Conservation (phyloP, 2,329 filamentous ascomycete species). For the Hymenoscyphus repandus region DNA sequence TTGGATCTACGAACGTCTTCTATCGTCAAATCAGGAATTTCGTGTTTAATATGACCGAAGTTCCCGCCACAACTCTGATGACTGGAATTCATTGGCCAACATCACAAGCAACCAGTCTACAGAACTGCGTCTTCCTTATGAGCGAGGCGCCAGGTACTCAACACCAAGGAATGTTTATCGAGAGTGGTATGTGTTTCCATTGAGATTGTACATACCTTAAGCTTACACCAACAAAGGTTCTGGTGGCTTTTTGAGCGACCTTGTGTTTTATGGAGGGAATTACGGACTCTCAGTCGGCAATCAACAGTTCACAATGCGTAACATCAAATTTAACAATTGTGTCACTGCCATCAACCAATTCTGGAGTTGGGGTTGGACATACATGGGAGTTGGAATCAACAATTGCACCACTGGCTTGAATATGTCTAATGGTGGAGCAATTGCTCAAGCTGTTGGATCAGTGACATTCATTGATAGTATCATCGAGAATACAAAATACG, state of each 20-base stretch:
- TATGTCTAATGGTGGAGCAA: slow-evolving; percentile 39
- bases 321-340: slow-evolving; percentile 42
- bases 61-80: slow-evolving; percentile 26
- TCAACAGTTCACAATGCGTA: slow-evolving; percentile 60
- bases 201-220: slow-evolving; percentile 23
- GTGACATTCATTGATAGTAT: slow-evolving; percentile 51
- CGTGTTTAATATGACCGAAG: slow-evolving; percentile 49
- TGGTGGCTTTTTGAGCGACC: slow-evolving; percentile 54
- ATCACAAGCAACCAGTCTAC: slow-evolving; percentile 51
- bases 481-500: slow-evolving; percentile 45
- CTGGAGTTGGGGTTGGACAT: slow-evolving; percentile 58
- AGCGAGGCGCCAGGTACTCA: slow-evolving; percentile 38
- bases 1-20: slow-evolving; percentile 68
- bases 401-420: slow-evolving; percentile 49
- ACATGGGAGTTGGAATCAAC: slow-evolving; percentile 44
- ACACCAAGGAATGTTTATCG: slow-evolving; percentile 51
- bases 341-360: slow-evolving; percentile 51
- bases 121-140: slow-evolving; percentile 57
- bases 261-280: slow-evolving; percentile 55
- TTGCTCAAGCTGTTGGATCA: slow-evolving; percentile 46
- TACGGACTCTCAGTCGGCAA: slow-evolving; percentile 56
- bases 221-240: slow-evolving; percentile 37
- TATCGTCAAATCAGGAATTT: slow-evolving; percentile 61
- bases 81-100: slow-evolving; percentile 48
- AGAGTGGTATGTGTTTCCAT: slow-evolving; percentile 36